Conservation (phyloP, 768 basidiomycete genomes). For the Roridomyces roridus region DNA sequence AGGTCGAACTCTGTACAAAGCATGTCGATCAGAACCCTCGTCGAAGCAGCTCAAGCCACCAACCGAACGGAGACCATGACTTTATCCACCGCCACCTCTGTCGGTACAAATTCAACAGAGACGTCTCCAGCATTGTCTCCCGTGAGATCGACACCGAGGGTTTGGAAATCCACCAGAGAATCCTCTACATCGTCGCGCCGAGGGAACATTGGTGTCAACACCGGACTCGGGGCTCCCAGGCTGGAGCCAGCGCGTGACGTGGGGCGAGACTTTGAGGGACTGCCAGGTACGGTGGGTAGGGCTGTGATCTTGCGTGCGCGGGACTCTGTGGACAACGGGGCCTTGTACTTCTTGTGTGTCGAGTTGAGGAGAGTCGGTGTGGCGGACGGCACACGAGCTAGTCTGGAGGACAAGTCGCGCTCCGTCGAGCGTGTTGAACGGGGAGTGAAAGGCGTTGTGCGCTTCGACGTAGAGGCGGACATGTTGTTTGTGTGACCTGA, state of each 20-base stretch:
- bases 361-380: slow-evolving; percentile 30
- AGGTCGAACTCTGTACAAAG: slow-evolving; percentile 57
- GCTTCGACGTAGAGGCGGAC: slow-evolving; percentile 15
- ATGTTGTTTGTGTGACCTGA: background rate
- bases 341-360: slow-evolving; percentile 73
- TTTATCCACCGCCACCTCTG: slow-evolving; percentile 78
- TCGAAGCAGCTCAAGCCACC: slow-evolving; percentile 9
- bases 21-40: slow-evolving; percentile 9
- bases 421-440: slow-evolving; percentile 15
- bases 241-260: slow-evolving; percentile 23
- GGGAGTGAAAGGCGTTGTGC: slow-evolving; percentile 21
- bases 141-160: slow-evolving; percentile 73
- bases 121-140: slow-evolving; percentile 33
- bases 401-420: slow-evolving; percentile 19
- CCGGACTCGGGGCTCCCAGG: slow-evolving; percentile 15
- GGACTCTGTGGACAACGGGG: slow-evolving; percentile 56
- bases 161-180: slow-evolving; percentile 77
- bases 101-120: slow-evolving; percentile 43
- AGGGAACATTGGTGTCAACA: slow-evolving; percentile 21
- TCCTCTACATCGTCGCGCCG: slow-evolving; percentile 56
- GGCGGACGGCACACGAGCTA: slow-evolving; percentile 7
- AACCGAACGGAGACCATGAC: slow-evolving; percentile 87
- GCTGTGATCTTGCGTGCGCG: slow-evolving; percentile 27
- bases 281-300: slow-evolving; percentile 20
- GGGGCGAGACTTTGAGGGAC: slow-evolving; percentile 30